phyloP scores from a whole-genome alignment of 352 stramenopile species.

The Phytophthora nicotianae region DNA sequence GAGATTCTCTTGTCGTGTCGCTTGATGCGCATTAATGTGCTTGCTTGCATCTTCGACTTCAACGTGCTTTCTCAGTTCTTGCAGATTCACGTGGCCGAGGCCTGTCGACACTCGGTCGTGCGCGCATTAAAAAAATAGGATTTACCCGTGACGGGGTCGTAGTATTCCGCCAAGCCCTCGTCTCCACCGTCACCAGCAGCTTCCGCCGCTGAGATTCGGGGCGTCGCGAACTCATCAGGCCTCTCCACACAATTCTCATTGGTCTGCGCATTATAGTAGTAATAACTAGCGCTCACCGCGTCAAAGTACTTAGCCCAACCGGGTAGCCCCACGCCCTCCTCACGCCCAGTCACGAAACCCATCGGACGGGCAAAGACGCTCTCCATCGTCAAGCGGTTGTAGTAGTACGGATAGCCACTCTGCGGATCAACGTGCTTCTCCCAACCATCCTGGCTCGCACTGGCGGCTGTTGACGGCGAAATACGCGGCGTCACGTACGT shows the following conservation, averaged over 20 bases:
- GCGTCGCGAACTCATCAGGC: slow-evolving; percentile 49
- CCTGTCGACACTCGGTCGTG: slow-evolving; percentile 57
- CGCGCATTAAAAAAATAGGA: slow-evolving; percentile 54
- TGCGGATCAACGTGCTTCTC: slow-evolving; percentile 55
- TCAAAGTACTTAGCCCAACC: slow-evolving; percentile 70
- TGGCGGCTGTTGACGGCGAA: slow-evolving; percentile 9
- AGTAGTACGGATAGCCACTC: slow-evolving; percentile 75
- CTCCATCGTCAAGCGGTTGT: slow-evolving; percentile 73
- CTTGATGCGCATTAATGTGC: slow-evolving; percentile 16
- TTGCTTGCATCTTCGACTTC: slow-evolving; percentile 17
- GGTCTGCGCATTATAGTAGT: slow-evolving; percentile 68
- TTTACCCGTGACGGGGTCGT: slow-evolving; percentile 47
- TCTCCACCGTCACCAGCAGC: slow-evolving; percentile 14
- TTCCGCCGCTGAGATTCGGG: slow-evolving; percentile 31
- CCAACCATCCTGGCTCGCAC: slow-evolving; percentile 36
- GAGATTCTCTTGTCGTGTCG: slow-evolving; percentile 5
- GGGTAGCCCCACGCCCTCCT: slow-evolving; percentile 3
- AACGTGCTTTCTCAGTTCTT: slow-evolving; percentile 14
- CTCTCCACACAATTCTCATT: slow-evolving; percentile 52
- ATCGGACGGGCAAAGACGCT: slow-evolving; percentile 61
- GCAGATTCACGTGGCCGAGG: slow-evolving; percentile 12
- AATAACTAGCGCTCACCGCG: slow-evolving; percentile 52
- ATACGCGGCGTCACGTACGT: slow-evolving; percentile 40
- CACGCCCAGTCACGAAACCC: slow-evolving; percentile 32
- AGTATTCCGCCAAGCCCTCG: slow-evolving; percentile 28